These are phyloP conservation scores for Cytospora schulzeri DNA, from an alignment of 2,329 filamentous ascomycete species.

Conservation along the genomic window DNA sequence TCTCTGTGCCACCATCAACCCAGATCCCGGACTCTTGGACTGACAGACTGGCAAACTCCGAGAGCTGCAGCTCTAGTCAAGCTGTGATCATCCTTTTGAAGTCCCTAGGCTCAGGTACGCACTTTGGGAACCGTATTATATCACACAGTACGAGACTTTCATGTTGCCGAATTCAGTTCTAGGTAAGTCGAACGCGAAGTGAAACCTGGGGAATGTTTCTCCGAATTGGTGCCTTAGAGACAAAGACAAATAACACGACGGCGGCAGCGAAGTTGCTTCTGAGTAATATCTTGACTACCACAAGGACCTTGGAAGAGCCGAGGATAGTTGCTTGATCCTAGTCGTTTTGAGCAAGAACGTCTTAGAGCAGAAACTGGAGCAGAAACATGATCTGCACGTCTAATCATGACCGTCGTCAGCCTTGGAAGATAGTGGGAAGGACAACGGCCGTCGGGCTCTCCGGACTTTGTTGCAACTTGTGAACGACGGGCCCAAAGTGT, in stretches of 20 bases:
- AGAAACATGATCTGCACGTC: background rate
- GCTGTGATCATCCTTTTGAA: background rate
- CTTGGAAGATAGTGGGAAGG: background rate
- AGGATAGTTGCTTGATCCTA: background rate
- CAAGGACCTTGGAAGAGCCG: no score
- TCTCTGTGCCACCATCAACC: background rate
- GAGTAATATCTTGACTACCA: background rate
- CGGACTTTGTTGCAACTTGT: background rate
- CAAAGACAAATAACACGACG: background rate
- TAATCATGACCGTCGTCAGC: background rate
- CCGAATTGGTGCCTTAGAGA: no score
- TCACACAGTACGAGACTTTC: no score
- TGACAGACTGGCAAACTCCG: background rate
- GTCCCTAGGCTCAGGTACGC: background rate
- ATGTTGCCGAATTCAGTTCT: background rate
- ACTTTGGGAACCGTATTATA: background rate
- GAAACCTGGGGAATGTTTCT: background rate
- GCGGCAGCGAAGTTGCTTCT: background rate
- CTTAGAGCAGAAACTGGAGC: no score
- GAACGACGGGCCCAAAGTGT: background rate
- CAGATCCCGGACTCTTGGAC: background rate
- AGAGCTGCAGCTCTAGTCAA: background rate
- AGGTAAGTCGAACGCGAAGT: background rate
- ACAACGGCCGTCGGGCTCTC: background rate
- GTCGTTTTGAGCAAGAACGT: background rate